Conservation (phyloP, 169 alveolate genomes). For the Cryptosporidium muris region DNA sequence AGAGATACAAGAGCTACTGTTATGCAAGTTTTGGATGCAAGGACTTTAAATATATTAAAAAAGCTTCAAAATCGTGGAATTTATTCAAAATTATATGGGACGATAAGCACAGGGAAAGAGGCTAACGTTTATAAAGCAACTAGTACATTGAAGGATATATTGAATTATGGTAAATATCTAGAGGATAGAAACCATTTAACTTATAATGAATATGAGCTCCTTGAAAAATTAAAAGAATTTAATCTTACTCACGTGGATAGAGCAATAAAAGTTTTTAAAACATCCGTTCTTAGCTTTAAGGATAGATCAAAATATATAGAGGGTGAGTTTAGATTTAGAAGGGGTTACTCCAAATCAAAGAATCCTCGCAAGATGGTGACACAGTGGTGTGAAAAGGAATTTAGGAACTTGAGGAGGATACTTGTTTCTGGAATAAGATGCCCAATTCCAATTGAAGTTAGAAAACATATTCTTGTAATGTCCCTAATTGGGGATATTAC, state of each 20-base stretch:
- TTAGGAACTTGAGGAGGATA: slow-evolving; percentile 93
- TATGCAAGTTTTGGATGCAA: slow-evolving; percentile 94
- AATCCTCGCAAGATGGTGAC: slow-evolving; percentile 99
- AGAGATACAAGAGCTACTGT: slow-evolving; percentile 96
- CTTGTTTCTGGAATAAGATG: slow-evolving; percentile 89
- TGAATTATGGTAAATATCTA: slow-evolving; percentile 26
- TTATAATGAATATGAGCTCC: slow-evolving; percentile 70
- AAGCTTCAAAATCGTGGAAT: slow-evolving; percentile 89
- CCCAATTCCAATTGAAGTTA: slow-evolving; percentile 93
- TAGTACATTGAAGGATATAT: slow-evolving; percentile 65
- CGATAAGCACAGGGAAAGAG: slow-evolving; percentile 97
- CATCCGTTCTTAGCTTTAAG: slow-evolving; percentile 96
- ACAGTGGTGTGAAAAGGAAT: slow-evolving; percentile 99
- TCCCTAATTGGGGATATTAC: slow-evolving; percentile 74
- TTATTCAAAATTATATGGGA: slow-evolving; percentile 92
- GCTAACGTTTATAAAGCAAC: slow-evolving; percentile 94
- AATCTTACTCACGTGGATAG: slow-evolving; percentile 79
- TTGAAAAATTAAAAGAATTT: slow-evolving; percentile 53
- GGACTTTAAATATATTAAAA: slow-evolving; percentile 90
- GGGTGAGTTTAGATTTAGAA: slow-evolving; percentile 98
- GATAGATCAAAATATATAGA: slow-evolving; percentile 98
- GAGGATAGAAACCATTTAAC: slow-evolving; percentile 71
- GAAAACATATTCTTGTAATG: slow-evolving; percentile 97
- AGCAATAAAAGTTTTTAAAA: slow-evolving; percentile 97
- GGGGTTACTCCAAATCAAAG: slow-evolving; percentile 90